Conservation (phyloP, 306 rosid species). For the Trifolium repens region DNA sequence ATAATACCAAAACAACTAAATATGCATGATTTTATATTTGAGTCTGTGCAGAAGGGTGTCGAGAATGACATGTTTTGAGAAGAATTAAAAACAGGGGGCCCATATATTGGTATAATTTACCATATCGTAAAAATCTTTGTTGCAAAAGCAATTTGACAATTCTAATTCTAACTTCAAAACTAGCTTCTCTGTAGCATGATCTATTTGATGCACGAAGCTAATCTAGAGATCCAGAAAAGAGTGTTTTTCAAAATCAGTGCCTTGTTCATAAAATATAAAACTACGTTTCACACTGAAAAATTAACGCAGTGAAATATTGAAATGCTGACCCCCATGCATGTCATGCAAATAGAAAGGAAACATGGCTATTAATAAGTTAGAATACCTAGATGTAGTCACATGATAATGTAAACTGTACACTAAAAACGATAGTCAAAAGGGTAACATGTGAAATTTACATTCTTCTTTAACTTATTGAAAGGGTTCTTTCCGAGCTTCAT, state of each 20-base stretch:
- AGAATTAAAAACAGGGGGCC: background rate
- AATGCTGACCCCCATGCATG: background rate
- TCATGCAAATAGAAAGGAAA: conserved; percentile 17
- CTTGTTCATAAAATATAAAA: conserved; percentile 17
- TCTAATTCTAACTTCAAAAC: conserved; percentile 12
- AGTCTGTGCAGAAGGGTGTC: conserved; percentile 16
- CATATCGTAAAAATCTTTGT: too few relatives aligned
- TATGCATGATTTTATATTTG: conserved; percentile 21
- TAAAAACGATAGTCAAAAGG: conserved; percentile 17
- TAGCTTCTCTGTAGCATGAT: conserved; percentile 23
- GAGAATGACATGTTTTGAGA: conserved; percentile 17
- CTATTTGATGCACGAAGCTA: conserved; percentile 18
- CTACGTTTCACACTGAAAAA: conserved; percentile 9
- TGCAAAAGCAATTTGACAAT: background rate
- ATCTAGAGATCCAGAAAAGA: conserved; percentile 21
- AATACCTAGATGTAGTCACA: conserved; percentile 14
- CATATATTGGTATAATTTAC: too few relatives aligned
- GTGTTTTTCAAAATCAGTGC: conserved; percentile 14
- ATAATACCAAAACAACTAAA: conserved; percentile 15
- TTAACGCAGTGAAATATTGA: background rate
- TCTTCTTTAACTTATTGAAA: conserved; percentile 19
- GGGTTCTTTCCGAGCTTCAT: background rate
- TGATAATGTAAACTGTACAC: conserved; percentile 6
- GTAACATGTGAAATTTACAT: conserved; percentile 5
- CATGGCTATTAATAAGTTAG: conserved; percentile 18